These are phyloP conservation scores for Schwanniomyces pseudopolymorphus DNA, from an alignment of 805 yeast species.

Conservation along the genomic window DNA sequence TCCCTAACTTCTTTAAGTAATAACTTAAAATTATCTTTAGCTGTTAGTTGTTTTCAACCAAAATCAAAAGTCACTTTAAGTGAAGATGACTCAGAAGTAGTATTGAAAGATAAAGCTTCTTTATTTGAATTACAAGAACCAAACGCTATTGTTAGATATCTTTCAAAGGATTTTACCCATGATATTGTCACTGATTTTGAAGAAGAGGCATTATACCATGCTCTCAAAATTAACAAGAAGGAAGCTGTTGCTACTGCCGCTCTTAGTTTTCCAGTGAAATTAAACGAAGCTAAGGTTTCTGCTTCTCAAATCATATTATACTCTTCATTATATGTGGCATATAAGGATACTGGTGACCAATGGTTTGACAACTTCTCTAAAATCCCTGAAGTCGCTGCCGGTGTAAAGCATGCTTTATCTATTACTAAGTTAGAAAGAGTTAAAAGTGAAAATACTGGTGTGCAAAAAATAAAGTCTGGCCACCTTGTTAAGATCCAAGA, in stretches of 20 bases:
- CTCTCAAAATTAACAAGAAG: conserved; percentile 34
- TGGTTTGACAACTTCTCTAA: conserved; percentile 47
- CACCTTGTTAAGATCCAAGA: conserved; percentile 28
- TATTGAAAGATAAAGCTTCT: conserved; percentile 32
- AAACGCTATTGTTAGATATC: conserved; percentile 67
- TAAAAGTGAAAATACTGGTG: conserved; percentile 42
- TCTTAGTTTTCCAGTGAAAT: conserved; percentile 5
- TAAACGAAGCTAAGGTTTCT: conserved; percentile 26
- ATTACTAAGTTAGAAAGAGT: conserved; percentile 44
- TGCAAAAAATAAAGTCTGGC: conserved; percentile 29
- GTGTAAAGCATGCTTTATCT: conserved; percentile 45
- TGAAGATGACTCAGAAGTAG: conserved; percentile 23
- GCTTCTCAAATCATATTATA: conserved; percentile 60
- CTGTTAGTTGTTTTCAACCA: conserved; percentile 32
- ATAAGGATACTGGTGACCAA: conserved; percentile 20
- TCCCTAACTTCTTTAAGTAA: conserved; percentile 29
- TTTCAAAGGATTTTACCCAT: conserved; percentile 47
- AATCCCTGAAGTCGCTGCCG: conserved; percentile 41
- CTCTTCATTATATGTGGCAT: conserved; percentile 52
- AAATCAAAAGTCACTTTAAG: conserved; percentile 20
- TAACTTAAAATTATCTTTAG: conserved; percentile 47
- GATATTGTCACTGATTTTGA: conserved; percentile 37
- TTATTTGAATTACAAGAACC: conserved; percentile 58
- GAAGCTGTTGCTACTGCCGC: conserved; percentile 18
- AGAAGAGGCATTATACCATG: conserved; percentile 44